Base-by-base conservation (phyloP, 202 grass and related monocot genomes). In the Carex arenaria region DNA sequence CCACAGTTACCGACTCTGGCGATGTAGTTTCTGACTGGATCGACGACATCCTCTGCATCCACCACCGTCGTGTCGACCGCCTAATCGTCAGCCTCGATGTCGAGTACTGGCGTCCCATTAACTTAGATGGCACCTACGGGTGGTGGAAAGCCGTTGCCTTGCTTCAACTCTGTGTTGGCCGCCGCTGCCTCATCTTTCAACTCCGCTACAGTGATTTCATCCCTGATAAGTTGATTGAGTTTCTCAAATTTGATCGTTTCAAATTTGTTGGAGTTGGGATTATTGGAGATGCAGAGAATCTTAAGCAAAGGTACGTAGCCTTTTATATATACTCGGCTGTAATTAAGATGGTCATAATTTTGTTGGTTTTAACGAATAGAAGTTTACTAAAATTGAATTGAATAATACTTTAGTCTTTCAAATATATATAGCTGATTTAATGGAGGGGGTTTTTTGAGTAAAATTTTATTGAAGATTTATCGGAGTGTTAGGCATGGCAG, bases 151-250 rank as follows among this genome's bases (percentile, higher is more conserved):
- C 73, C 8, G 5, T 94, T 32, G 85, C 86, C 55, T 10, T 93
- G 69, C 78, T 90, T 38, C 87, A 89, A 74, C 8, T 92, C 57
- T 92, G 87, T 71, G 79, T 89, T 59, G 87, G 18, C 18, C 78
- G 23, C 53, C 82, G 82, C 64, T 87, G 90, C 87, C 64, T 92
- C 40, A 23, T 89, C 60, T 89, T 92, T 63, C 85, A 89, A 83
- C 67, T 90, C 71, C 14, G 83, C 62, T 67, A 13, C 56, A 19
- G 70, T 13, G 77, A 85, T 76, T 79, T 55, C 51, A 3, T 85
- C 6, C 79, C 83, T 5, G 36, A 15, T 10, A 8, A 19, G 3
- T 77, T 90, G 0, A 4, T 1, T n/a, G 14, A 15, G 7, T 90
- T 90, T 78, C 4, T 90, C 22, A 18, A 20, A n/a, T 76, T 87